These are phyloP conservation scores for Colletotrichum costaricense DNA, from an alignment of 2,329 filamentous ascomycete genomes.

Conservation along the genomic window DNA sequence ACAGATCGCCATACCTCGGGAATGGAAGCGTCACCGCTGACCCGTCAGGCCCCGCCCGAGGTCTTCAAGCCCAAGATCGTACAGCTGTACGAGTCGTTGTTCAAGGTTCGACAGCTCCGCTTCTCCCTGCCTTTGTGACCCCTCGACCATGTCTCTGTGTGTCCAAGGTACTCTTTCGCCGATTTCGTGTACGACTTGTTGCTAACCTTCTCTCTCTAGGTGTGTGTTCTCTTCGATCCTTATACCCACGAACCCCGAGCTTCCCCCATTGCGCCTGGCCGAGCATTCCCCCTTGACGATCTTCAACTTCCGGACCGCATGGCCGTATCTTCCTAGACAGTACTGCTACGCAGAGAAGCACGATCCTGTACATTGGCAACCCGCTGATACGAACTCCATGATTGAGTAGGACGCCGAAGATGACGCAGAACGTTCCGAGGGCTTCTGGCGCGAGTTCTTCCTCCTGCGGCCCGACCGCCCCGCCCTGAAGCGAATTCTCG, in stretches of 20 bases:
- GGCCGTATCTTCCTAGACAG: neutral
- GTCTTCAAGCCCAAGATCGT: constrained; percentile 95
- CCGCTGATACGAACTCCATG: neutral
- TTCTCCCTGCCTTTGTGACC: neutral
- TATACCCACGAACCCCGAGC: neutral
- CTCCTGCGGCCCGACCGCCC: constrained; percentile 82
- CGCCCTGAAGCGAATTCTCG: constrained; percentile 75
- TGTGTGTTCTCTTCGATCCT: neutral
- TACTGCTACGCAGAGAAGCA: neutral
- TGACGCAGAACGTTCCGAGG: constrained; percentile 79
- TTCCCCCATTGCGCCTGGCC: neutral
- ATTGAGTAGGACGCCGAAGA: constrained; percentile 65
- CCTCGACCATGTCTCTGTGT: neutral
- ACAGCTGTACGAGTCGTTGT: constrained; percentile 85
- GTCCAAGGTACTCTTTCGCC: neutral
- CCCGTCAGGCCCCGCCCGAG: constrained; percentile 89
- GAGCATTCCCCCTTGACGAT: neutral
- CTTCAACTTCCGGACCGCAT: neutral
- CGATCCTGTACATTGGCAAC: neutral
- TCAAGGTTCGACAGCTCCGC: constrained; percentile 67
- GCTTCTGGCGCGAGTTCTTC: constrained; percentile 98
- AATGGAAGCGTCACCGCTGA: constrained; percentile 94
- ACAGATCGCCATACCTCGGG: neutral
- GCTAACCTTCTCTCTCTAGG: neutral
- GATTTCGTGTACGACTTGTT: no score